Evolutionary conservation across 2,329 filamentous ascomycete species (phyloP), one percentile per base, ranked within the genome.

Genomic region (Cercospora canescens): DNA sequence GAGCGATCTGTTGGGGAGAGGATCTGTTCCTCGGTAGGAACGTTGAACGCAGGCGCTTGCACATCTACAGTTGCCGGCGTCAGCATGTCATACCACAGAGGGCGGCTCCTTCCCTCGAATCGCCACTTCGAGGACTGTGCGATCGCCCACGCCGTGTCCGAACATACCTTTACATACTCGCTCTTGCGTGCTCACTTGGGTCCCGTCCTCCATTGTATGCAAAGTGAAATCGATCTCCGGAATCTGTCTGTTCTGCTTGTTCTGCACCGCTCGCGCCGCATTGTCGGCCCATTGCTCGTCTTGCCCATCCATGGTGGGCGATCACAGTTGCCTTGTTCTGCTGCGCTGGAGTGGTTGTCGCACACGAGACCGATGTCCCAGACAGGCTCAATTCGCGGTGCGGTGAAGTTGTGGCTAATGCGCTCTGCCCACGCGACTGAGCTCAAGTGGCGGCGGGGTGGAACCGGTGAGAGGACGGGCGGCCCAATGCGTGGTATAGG

Each of bases 201-300:
- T 89, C 77, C 92, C 93, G 85, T 99, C 95, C 80, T 99, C 95
- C 94, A 98, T 97, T 69, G 91, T 95, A 81, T 99, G 95, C 77
- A 99, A 89, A 64, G 93, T 96, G 80, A 99, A 99, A 84, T 99
- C 95, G 76, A 99, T 98, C 85, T 98, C 94, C 65, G 95, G 95
- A 59, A 96, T 86, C 62, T 94, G 94, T 54, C 48, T 55, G 60
- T 62, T 62, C 84, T 91, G 94, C 90, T 98, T 98, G 76, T 97
- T 89, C 79, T 90, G 89, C 76, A 99, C 93, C 67, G 95, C 95
- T 79, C 92, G 92, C 77, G 94, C 90, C 74, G 92, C 91, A 87
- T 93, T 94, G 83, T 97, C 93, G 77, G 97, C 77, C 75, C 83
- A 83, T 72, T 79, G 75, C 54, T 77, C 73, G 70, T 81, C 79